These are phyloP conservation scores for Phaeotremella fagi DNA, from an alignment of 768 basidiomycete genomes.

Conservation along the genomic window DNA sequence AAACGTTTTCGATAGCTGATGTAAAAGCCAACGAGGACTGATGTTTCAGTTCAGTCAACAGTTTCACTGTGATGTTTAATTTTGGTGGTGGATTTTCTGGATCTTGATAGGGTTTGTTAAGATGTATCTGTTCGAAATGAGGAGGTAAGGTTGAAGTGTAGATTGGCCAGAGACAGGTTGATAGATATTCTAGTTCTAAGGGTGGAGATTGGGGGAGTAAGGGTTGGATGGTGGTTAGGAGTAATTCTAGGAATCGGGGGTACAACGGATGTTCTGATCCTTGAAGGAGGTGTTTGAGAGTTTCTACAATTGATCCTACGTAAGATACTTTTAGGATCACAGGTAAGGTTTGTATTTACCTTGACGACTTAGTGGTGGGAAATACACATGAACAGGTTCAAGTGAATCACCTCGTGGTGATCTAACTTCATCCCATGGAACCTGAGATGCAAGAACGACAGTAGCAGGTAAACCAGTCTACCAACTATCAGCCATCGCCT, in stretches of 20 bases:
- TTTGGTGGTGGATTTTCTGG: conserved; percentile 16
- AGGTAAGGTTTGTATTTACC: conserved; percentile 20
- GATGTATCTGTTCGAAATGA: conserved; percentile 24
- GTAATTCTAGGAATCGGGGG: conserved; percentile 42
- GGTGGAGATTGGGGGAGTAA: conserved; percentile 19
- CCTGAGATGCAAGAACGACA: conserved; percentile 32
- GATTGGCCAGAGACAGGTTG: conserved; percentile 41
- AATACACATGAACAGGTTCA: conserved; percentile 42
- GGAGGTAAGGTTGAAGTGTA: conserved; percentile 35
- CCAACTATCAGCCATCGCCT: background rate
- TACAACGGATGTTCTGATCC: conserved; percentile 36
- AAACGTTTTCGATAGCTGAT: conserved; percentile 33
- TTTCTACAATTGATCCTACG: conserved; percentile 15
- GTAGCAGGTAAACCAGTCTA: conserved; percentile 26
- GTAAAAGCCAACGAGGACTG: conserved; percentile 35
- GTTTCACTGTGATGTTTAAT: conserved; percentile 30
- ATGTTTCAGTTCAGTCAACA: conserved; percentile 44
- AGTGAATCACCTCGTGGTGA: conserved; percentile 32
- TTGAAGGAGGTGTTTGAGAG: conserved; percentile 15
- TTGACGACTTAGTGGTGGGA: conserved; percentile 24
- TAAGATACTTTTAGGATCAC: background rate
- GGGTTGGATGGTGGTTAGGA: conserved; percentile 31
- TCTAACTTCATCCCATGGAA: conserved; percentile 42
- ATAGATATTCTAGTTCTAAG: conserved; percentile 29
- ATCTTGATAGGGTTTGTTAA: conserved; percentile 6